Percentiles rank a stretch among this genome's conserved stretches.
phyloP scores from a whole-genome alignment of 73 alveolate genomes.

The Paramecium tetraurelia region DNA sequence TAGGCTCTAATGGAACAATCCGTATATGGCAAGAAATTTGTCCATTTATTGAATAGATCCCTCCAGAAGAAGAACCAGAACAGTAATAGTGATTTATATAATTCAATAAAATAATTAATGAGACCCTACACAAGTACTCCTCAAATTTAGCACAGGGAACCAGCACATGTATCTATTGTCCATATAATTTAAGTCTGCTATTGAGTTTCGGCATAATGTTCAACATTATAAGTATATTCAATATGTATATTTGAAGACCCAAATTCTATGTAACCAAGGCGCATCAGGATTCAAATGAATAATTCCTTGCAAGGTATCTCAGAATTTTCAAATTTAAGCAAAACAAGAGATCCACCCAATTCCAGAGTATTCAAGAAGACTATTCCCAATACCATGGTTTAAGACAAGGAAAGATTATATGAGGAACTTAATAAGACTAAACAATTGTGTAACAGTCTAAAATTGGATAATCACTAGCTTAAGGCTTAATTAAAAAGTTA shows the following conservation, averaged over 20 bases:
- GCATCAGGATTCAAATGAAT: constrained; percentile 12
- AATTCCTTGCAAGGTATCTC: background rate
- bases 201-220: background rate
- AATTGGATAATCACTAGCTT: background rate
- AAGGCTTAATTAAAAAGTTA: constrained; percentile 7
- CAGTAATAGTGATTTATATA: background rate
- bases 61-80: background rate
- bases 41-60: constrained; percentile 38
- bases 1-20: constrained; percentile 33
- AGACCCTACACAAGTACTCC: constrained; percentile 38
- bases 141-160: background rate
- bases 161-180: background rate
- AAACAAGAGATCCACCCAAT: constrained; percentile 25
- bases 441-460: background rate
- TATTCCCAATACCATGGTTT: background rate
- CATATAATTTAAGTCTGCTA: background rate
- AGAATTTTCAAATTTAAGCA: background rate
- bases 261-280: constrained; percentile 32
- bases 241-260: background rate
- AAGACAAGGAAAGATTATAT: constrained; percentile 38
- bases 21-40: constrained; percentile 21
- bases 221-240: background rate
- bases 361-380: constrained; percentile 40
- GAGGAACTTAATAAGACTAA: constrained; percentile 40
- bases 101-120: constrained; percentile 1